Evolutionary conservation across 139 green algal species (phyloP), one percentile per base, ranked within the genome.

Genomic region (Trebouxia sp.): DNA sequence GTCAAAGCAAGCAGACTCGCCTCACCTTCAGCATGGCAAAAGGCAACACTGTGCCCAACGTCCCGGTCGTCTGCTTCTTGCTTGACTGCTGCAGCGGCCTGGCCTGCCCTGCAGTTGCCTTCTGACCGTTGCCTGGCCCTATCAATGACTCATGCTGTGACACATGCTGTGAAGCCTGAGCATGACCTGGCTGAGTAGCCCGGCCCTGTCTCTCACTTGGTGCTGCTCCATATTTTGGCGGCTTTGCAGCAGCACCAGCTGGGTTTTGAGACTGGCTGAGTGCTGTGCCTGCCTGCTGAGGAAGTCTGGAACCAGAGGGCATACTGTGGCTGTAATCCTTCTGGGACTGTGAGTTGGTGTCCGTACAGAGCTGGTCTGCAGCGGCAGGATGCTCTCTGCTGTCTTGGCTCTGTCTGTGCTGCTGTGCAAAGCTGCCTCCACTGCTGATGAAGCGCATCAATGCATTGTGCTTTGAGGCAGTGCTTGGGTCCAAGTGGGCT

Each of bases 241-340:
- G 62, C 62, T 45, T 72, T 42, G 58, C 58, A 42, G 1, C 8
- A 24, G 30, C 58, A 42, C 32, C 32, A 14, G 20, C 20, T 17
- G n/a, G 62, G 11, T 15, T 30, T 43, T 42, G 32, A 6, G 14
- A 30, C 28, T 26, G 3, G 58, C 24, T 55, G 5, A 15, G 15
- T 55, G 48, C 58, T 69, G 58, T 17, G 30, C 58, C 35, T 72
- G 62, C n/a, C n/a, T n/a, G n/a, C n/a, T n/a, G n/a, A n/a, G n/a
- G n/a, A n/a, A n/a, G n/a, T n/a, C n/a, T n/a, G n/a, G n/a, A n/a
- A n/a, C n/a, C n/a, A n/a, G n/a, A n/a, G n/a, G n/a, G n/a, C n/a
- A n/a, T n/a, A n/a, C 62, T 72, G 32, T 45, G 62, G 14, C 35
- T 42, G 32, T 37, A 45, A 35, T 20, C n/a, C 62, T 43, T 7